phyloP scores from a whole-genome alignment of 176 grass and related monocot species.

The Areca catechu region DNA sequence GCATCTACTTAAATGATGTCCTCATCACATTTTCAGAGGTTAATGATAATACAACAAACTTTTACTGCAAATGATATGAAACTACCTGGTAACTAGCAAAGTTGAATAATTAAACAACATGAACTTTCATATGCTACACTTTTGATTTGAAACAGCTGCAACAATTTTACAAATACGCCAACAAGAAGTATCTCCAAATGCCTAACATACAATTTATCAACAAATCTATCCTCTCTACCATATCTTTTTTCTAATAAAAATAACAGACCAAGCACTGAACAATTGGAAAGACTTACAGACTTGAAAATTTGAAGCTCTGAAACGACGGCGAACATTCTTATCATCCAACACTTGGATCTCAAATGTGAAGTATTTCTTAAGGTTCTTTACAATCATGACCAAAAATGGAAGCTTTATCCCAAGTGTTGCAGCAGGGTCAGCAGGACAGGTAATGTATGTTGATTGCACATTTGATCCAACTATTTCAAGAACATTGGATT shows the following conservation, averaged over 20 bases:
- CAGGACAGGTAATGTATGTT: conserved; percentile 89
- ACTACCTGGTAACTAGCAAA: too few relatives aligned
- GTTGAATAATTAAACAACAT: too few relatives aligned
- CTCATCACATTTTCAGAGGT: too few relatives aligned
- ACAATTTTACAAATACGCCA: too few relatives aligned
- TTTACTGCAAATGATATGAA: too few relatives aligned
- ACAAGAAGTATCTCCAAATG: too few relatives aligned
- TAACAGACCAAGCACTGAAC: not conserved
- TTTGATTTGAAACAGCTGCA: too few relatives aligned
- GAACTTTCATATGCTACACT: too few relatives aligned
- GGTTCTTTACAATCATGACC: conserved; percentile 76
- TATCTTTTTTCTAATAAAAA: not conserved
- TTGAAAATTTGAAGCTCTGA: conserved; percentile 89
- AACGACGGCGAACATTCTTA: conserved; percentile 85
- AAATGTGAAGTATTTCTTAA: conserved; percentile 96
- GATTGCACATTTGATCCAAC: conserved; percentile 90
- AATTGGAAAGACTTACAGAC: conserved; percentile 29
- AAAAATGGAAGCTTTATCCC: conserved; percentile 89
- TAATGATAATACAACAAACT: too few relatives aligned
- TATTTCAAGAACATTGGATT: conserved; percentile 90
- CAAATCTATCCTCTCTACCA: too few relatives aligned
- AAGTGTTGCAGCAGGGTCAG: conserved; percentile 72
- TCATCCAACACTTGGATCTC: conserved; percentile 93
- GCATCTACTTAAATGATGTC: too few relatives aligned
- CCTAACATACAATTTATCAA: too few relatives aligned